Evolutionary conservation across 148 eudicot species (phyloP).

Genomic region (Cornus suecica): DNA sequence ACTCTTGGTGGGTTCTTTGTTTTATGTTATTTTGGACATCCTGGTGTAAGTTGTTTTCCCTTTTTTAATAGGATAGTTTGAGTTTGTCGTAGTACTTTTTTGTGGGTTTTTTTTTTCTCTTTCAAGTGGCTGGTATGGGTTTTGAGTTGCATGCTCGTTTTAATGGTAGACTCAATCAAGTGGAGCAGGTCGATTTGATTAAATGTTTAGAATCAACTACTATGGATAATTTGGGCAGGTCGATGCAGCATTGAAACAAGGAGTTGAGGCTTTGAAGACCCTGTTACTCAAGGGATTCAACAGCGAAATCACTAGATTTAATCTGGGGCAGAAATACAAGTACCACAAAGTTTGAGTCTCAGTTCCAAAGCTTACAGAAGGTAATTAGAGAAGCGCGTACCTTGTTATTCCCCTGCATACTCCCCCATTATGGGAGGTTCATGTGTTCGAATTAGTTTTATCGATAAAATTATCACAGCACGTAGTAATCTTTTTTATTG

Average conservation of each 20-base stretch:
- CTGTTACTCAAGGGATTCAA: slow-evolving; percentile 67
- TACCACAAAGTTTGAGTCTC: slow-evolving; percentile 60
- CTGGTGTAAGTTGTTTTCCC: not conserved
- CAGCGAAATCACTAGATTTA: slow-evolving; percentile 60
- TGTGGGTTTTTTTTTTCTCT: too few species aligned
- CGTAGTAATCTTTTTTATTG: not conserved
- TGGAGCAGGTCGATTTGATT: not conserved
- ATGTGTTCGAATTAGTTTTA: not conserved
- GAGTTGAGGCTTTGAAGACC: slow-evolving; percentile 72
- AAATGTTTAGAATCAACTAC: not conserved
- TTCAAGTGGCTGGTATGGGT: not conserved
- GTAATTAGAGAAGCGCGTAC: not conserved
- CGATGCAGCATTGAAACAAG: slow-evolving; percentile 90
- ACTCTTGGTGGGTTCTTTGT: not conserved
- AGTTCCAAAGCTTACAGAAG: not conserved
- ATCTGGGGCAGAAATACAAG: slow-evolving; percentile 92
- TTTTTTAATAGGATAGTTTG: not conserved
- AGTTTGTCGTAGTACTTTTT: too few species aligned
- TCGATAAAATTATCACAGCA: not conserved
- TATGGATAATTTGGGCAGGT: slow-evolving; percentile 42
- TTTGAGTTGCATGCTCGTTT: not conserved
- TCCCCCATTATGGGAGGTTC: not conserved
- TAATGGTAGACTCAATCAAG: not conserved
- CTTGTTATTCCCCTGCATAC: not conserved
- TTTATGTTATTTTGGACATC: not conserved